Evolutionary conservation across 768 basidiomycete genomes (phyloP), one percentile per base, ranked within the genome.

Genomic region (Tricholoma furcatifolium): DNA sequence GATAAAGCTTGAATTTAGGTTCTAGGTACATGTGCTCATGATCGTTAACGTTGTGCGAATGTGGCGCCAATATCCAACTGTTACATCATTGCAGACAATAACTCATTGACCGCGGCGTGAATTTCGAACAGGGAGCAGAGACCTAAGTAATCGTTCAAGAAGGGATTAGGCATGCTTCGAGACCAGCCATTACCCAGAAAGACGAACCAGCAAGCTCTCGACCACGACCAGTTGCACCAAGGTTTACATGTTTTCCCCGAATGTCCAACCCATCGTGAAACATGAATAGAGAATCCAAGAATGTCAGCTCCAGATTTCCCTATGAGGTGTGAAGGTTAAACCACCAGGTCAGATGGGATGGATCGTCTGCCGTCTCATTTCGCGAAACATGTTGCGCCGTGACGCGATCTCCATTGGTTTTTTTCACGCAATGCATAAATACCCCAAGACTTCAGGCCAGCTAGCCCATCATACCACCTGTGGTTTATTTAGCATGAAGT

Each of bases 401-500:
- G 27, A 27, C 27, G 4, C 27, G 3, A 7, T 27, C 7, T 27
- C 27, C 4, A 27, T n/a, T n/a, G 7, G 27, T 27, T 27, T 27
- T 27, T 27, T 27, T 27, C 18, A 23, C 18, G 7, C 6, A 48
- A 41, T n/a, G 35, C 45, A 57, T 53, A 57, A 57, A 47, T n/a
- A 43, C 20, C 21, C 34, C 18, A 21, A 20, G 8, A 10, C 23
- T 32, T 15, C 14, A 14, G 49, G 14, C 21, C 31, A 35, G 31
- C 36, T 15, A 48, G 7, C 34, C 39, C 17, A 17, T 10, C 15
- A 20, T n/a, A n/a, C n/a, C n/a, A 24, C 45, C 20, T 32, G 27
- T 38, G 14, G 15, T 4, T 18, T 38, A n/a, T 18, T 18, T 11
- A 35, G 47, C n/a, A 60, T 60, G 59, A 57, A 58, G 43, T 24